Evolutionary conservation across 2,329 filamentous ascomycete species (phyloP), one percentile per base, ranked within the genome.

Genomic region (Cladosporium cucumerinum): DNA sequence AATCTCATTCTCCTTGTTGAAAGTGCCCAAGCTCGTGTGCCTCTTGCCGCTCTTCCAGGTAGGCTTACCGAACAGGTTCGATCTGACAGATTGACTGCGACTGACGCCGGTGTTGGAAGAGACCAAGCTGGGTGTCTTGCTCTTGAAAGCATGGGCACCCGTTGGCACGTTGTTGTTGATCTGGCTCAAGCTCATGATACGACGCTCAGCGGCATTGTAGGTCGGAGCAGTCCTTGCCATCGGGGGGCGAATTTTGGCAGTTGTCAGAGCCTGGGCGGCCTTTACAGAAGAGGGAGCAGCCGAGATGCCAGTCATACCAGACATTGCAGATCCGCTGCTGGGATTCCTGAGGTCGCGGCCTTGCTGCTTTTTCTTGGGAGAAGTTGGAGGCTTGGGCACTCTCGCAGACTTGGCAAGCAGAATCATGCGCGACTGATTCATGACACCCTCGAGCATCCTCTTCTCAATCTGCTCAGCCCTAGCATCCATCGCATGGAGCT

Each of bases 371-470:
- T 82, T 81, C 69, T 76, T 74, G 64, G 72, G 72, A 11, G 73
- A 75, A 71, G 73, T 69, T 73, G 62, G 85, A 80, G 8, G 72
- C 73, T 57, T 58, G 11, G 61, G 39, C 5, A 49, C 52, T n/a
- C 57, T 57, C 12, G 63, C 57, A 52, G 63, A 65, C 79, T 91
- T 89, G 69, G 87, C 82, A 81, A 95, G 90, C 65, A 98, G 85
- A n/a, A 97, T 84, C 28, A 94, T 88, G 7, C 94, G 90, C 23
- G 94, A 97, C 76, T 98, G 94, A 72, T 98, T 93, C 80, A 99
- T 96, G 68, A 98, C 92, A 28, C 94, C 93, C 69, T 98, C 94
- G 34, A 99, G 81, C 70, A 99, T 97, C 28, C 95, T 89, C 61
- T 93, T 90, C 79, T 99, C 95, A 26, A 99, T 83, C 3, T 87